Evolutionary conservation across 164 flowering plant species (phyloP).

Genomic region (Liquidambar formosana): DNA sequence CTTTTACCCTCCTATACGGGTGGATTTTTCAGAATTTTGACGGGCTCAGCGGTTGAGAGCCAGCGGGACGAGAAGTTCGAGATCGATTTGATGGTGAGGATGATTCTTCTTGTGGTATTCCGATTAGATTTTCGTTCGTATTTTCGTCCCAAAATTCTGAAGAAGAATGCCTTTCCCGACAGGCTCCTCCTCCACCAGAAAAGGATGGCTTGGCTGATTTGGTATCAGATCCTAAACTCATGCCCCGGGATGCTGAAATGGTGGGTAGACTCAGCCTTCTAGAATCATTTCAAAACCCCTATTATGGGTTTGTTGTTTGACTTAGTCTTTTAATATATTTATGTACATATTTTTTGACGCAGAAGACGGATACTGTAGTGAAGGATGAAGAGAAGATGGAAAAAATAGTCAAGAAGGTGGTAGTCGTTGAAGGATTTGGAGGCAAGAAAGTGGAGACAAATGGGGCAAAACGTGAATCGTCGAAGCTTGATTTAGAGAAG

Average conservation of each 20-base stretch:
- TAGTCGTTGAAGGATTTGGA: neutral
- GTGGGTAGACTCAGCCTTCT: conserved; percentile 1
- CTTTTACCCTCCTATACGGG: too few relatives aligned
- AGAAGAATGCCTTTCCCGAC: conserved; percentile 5
- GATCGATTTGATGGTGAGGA: conserved; percentile 55
- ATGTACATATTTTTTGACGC: too few relatives aligned
- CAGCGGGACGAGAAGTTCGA: conserved; percentile 30
- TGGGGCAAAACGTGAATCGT: conserved; percentile 11
- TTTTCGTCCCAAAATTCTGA: conserved; percentile 13
- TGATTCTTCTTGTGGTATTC: neutral
- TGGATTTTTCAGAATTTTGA: conserved; percentile 15
- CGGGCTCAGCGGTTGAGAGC: conserved; percentile 8
- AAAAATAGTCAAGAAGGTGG: conserved; percentile 5
- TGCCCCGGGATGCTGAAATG: conserved; percentile 4
- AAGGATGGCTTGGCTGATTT: conserved; percentile 14
- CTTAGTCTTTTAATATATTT: neutral
- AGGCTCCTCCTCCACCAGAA: conserved; percentile 47
- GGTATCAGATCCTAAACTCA: conserved; percentile 10
- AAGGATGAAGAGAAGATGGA: conserved; percentile 12
- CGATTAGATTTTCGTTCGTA: conserved; percentile 7
- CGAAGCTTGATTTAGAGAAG: too few relatives aligned
- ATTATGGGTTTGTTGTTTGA: neutral
- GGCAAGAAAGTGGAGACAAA: conserved; percentile 4
- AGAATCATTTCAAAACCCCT: neutral
- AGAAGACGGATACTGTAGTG: conserved; percentile 11